A percentile compares a stretch with the other conserved stretches of the same genome.
Evolutionary conservation across 2,329 filamentous ascomycete species (phyloP).

Genomic region (Saccharata proteae): DNA sequence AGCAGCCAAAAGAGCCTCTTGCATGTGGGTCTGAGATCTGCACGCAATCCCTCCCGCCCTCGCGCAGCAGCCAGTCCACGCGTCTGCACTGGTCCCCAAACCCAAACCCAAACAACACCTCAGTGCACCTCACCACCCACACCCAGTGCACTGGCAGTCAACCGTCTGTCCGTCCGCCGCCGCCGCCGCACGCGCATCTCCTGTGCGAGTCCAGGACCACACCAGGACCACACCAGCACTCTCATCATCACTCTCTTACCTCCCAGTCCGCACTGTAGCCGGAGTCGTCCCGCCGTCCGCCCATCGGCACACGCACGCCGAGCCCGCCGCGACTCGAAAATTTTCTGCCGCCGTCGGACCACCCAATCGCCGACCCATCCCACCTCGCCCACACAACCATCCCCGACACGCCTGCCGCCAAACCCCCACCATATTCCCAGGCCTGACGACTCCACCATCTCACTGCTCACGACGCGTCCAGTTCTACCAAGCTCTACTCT

Average conservation of each 20-base stretch:
- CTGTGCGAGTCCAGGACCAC: slow-evolving; percentile 5
- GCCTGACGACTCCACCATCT: too few species aligned
- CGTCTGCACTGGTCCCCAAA: too few species aligned
- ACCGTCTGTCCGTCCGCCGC: background rate
- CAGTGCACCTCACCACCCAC: too few species aligned
- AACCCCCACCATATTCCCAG: background rate
- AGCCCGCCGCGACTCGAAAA: slow-evolving; percentile 7
- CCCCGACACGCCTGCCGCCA: slow-evolving; percentile 2
- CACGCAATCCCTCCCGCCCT: too few species aligned
- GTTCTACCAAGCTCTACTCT: slow-evolving; percentile 2
- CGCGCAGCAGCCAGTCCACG: too few species aligned
- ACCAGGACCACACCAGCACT: slow-evolving; percentile 2
- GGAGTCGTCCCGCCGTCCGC: slow-evolving; percentile 2
- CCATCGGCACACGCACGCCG: slow-evolving; percentile 4
- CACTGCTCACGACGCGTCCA: too few species aligned
- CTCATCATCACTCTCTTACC: background rate
- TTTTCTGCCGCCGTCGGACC: slow-evolving; percentile 8
- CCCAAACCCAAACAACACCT: too few species aligned
- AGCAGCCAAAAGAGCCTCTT: too few species aligned
- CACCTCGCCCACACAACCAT: slow-evolving; percentile 8
- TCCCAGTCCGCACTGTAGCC: background rate
- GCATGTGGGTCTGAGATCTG: too few species aligned
- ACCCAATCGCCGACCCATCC: too few species aligned
- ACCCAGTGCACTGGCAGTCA: too few species aligned
- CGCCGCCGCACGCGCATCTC: slow-evolving; percentile 5